Conservation (phyloP, 352 stramenopile species). For the Thalassiosira hispida region DNA sequence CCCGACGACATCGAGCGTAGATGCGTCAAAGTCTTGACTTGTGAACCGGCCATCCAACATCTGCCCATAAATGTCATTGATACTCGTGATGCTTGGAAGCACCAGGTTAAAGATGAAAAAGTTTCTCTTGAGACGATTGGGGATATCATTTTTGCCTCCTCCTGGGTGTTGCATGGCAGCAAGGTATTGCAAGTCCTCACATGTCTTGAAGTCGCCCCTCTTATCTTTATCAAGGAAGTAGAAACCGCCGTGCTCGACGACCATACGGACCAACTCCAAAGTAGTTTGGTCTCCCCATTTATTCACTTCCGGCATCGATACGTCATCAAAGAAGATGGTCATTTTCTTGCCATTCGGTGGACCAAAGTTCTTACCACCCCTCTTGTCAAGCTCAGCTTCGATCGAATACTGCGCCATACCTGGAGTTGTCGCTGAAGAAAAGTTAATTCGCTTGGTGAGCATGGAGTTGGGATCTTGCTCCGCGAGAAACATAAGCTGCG, state of each 20-base stretch:
- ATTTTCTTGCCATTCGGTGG: constrained; percentile 98
- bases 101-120: constrained; percentile 99
- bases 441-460: constrained; percentile 98
- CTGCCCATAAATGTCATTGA: constrained; percentile 99
- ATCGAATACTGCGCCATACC: constrained; percentile 98
- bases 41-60: constrained; percentile 96
- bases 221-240: constrained; percentile 99
- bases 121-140: constrained; percentile 98
- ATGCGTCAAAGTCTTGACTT: constrained; percentile 84
- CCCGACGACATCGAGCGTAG: constrained; percentile 89
- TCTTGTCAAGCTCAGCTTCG: constrained; percentile 98
- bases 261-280: constrained; percentile 96
- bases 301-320: constrained; percentile 96
- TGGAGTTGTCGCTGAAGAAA: constrained; percentile 96
- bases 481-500: constrained; percentile 97
- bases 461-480: constrained; percentile 92
- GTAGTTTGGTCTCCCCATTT: constrained; percentile 98
- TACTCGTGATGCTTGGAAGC: constrained; percentile 95
- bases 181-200: constrained; percentile 97
- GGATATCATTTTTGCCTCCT: constrained; percentile 97
- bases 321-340: constrained; percentile 98
- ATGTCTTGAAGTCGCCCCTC: constrained; percentile 97
- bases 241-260: constrained; percentile 96
- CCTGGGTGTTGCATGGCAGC: constrained; percentile 97
- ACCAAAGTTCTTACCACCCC: constrained; percentile 97